A percentile compares a stretch with the other conserved stretches of the same genome.
Evolutionary conservation across 2,329 filamentous ascomycete species (phyloP).

Genomic region (Torrubiellomyces zombiae): DNA sequence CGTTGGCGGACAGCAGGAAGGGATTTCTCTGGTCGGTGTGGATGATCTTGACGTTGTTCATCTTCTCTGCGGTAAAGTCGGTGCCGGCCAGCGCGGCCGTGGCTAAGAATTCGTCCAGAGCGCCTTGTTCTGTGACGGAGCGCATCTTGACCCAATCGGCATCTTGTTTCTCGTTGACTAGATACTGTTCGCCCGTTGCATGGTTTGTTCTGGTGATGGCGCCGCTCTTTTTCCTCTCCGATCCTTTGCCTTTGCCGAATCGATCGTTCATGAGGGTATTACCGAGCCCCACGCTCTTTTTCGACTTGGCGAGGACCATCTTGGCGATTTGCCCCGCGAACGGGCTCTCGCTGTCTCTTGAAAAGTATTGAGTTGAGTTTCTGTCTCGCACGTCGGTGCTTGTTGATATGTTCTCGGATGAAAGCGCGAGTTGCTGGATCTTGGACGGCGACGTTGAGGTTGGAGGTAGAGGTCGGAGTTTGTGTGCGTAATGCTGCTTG

Average conservation of each 20-base stretch:
- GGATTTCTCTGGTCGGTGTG: slow-evolving; percentile 94
- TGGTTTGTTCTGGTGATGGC: slow-evolving; percentile 54
- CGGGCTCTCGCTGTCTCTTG: slow-evolving; percentile 1
- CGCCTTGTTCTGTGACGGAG: slow-evolving; percentile 91
- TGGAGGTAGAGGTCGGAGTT: not conserved
- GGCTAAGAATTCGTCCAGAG: slow-evolving; percentile 87
- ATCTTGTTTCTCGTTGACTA: slow-evolving; percentile 80
- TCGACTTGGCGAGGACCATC: slow-evolving; percentile 67
- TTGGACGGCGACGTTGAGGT: no score
- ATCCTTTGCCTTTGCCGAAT: slow-evolving; percentile 82
- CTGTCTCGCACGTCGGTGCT: not conserved
- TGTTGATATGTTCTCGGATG: no score
- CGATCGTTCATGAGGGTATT: slow-evolving; percentile 98
- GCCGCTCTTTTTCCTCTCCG: slow-evolving; percentile 55
- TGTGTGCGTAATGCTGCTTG: no score
- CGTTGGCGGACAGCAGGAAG: slow-evolving; percentile 68
- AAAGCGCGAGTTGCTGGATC: no score
- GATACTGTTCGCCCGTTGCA: slow-evolving; percentile 72
- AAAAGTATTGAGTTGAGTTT: slow-evolving; percentile 6
- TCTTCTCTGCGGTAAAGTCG: slow-evolving; percentile 96
- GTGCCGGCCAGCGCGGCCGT: slow-evolving; percentile 96
- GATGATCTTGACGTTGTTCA: slow-evolving; percentile 98
- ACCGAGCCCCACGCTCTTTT: slow-evolving; percentile 85
- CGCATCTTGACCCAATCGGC: slow-evolving; percentile 99
- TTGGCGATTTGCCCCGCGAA: slow-evolving; percentile 12